phyloP scores from a whole-genome alignment of 1,139 yeast species.

The Pichia sp. region DNA sequence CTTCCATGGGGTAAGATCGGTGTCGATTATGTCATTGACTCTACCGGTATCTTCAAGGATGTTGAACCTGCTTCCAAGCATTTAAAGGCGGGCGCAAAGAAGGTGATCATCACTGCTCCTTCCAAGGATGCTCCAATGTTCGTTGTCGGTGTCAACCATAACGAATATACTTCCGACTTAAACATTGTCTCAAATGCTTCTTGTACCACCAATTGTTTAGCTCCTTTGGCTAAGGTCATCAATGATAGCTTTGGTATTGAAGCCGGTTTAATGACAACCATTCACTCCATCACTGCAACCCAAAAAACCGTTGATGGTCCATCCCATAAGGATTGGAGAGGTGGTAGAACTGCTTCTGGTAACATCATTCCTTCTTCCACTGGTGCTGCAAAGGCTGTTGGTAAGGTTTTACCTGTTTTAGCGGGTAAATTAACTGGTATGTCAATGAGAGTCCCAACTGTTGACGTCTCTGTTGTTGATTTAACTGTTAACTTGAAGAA shows the following conservation, averaged over 20 bases:
- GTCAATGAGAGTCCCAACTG: slow-evolving; percentile 86
- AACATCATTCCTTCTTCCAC: slow-evolving; percentile 87
- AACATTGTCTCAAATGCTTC: slow-evolving; percentile 79
- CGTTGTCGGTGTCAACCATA: slow-evolving; percentile 80
- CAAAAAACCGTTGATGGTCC: slow-evolving; percentile 92
- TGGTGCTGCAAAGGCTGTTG: slow-evolving; percentile 91
- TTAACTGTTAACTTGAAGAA: slow-evolving; percentile 65
- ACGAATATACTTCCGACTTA: slow-evolving; percentile 64
- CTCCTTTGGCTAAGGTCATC: slow-evolving; percentile 80
- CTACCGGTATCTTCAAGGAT: slow-evolving; percentile 84
- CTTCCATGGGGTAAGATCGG: slow-evolving; percentile 79
- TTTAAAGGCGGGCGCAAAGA: slow-evolving; percentile 83
- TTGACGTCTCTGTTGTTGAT: slow-evolving; percentile 77
- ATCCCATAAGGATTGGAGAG: slow-evolving; percentile 94
- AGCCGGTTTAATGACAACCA: slow-evolving; percentile 87
- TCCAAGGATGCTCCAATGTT: slow-evolving; percentile 86
- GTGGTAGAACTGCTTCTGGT: slow-evolving; percentile 90
- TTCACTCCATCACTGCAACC: slow-evolving; percentile 84
- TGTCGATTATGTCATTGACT: slow-evolving; percentile 75
- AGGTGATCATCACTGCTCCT: slow-evolving; percentile 83
- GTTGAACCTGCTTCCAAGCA: slow-evolving; percentile 75
- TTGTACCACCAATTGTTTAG: slow-evolving; percentile 87
- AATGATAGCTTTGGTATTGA: slow-evolving; percentile 76
- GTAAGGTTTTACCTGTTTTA: slow-evolving; percentile 80
- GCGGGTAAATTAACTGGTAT: slow-evolving; percentile 87